Conservation (phyloP, 345 rosid species). For the Sonneratia alba region DNA sequence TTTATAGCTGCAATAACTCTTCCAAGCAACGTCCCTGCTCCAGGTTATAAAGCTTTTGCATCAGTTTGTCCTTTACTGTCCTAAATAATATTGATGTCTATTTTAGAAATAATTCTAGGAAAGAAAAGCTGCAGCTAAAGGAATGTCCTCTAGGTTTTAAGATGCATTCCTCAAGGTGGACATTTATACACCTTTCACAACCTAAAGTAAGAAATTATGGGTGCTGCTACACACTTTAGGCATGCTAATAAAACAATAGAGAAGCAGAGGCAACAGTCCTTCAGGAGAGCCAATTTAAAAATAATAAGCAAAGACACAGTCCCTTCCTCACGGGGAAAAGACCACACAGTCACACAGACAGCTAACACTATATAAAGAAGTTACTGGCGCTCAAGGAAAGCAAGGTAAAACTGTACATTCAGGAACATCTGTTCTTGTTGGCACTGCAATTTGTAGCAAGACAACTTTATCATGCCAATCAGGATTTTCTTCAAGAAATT, state of each 20-base stretch:
- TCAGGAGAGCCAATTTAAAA: neutral
- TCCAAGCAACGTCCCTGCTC: neutral
- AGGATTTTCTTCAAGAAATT: slow-evolving; percentile 94
- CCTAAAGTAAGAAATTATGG: neutral
- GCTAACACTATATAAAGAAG: neutral
- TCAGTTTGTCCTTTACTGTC: neutral
- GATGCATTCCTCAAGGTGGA: neutral
- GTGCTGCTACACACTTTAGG: neutral
- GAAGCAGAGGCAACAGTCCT: neutral
- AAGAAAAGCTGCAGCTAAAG: neutral
- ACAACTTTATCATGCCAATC: slow-evolving; percentile 98
- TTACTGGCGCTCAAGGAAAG: slow-evolving; percentile 10
- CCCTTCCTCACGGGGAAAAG: neutral
- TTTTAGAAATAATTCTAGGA: neutral
- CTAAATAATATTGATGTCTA: neutral
- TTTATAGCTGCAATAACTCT: neutral
- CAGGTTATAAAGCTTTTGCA: neutral
- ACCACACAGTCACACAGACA: neutral
- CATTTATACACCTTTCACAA: neutral
- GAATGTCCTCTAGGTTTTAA: neutral
- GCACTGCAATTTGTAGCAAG: slow-evolving; percentile 95
- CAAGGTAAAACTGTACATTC: slow-evolving; percentile 55
- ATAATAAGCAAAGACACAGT: neutral
- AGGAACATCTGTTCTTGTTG: slow-evolving; percentile 99
- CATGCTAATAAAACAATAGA: neutral